These are phyloP conservation scores for Tricholoma hemisulphureum DNA, from an alignment of 768 basidiomycete genomes.

Conservation along the genomic window DNA sequence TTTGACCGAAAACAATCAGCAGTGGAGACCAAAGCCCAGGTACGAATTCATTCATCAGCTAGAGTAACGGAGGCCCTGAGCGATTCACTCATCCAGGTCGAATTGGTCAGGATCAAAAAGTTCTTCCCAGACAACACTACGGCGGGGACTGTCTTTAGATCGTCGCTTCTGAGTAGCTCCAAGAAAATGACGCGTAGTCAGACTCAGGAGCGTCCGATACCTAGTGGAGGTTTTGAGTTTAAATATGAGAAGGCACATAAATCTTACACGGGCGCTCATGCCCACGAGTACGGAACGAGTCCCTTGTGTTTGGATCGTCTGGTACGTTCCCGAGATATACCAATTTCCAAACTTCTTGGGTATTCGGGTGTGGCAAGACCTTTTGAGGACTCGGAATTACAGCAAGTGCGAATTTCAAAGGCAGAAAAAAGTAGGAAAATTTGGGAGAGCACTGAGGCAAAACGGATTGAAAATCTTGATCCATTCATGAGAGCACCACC, in stretches of 20 bases:
- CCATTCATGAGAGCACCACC: slow-evolving; percentile 6
- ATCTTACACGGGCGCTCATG: background rate
- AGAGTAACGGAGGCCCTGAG: background rate
- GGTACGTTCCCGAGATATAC: background rate
- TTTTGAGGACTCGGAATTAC: slow-evolving; percentile 12
- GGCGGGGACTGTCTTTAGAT: background rate
- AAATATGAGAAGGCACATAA: background rate
- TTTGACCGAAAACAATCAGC: background rate
- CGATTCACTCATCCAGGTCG: background rate
- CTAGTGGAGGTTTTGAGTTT: background rate
- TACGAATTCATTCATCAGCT: background rate
- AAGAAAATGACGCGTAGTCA: background rate
- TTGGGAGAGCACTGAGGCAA: slow-evolving; percentile 6
- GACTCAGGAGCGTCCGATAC: background rate
- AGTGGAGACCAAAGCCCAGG: background rate
- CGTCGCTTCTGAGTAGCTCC: background rate
- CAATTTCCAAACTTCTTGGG: background rate
- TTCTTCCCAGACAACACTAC: background rate
- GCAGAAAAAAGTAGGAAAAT: slow-evolving; percentile 10
- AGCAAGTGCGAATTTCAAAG: slow-evolving; percentile 10
- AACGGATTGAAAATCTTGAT: slow-evolving; percentile 15
- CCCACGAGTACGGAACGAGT: background rate
- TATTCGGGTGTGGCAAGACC: background rate
- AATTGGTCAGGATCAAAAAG: background rate
- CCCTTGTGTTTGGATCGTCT: background rate